phyloP scores from a whole-genome alignment of 1,284 basidiomycete species.

The Sanguinoderma infundibulare region DNA sequence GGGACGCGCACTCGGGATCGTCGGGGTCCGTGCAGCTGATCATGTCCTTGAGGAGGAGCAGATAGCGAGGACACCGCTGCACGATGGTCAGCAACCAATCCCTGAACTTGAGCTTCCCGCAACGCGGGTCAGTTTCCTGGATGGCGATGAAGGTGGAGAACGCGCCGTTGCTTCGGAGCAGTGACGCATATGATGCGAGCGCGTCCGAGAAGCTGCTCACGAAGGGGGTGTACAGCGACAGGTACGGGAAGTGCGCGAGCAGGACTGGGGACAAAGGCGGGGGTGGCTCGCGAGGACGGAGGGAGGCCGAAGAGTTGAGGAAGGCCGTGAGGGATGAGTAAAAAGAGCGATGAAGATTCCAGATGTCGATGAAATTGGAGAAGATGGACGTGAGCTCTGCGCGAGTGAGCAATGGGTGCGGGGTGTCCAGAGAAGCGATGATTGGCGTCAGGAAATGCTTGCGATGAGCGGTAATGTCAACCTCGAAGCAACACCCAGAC shows the following conservation, averaged over 20 bases:
- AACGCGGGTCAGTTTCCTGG: constrained; percentile 69
- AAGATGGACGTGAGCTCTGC: constrained; percentile 78
- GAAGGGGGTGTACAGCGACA: constrained; percentile 80
- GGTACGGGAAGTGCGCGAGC: constrained; percentile 55
- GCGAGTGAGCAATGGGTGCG: constrained; percentile 70
- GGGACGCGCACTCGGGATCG: constrained; percentile 64
- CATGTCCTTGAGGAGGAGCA: constrained; percentile 81
- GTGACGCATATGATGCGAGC: constrained; percentile 57
- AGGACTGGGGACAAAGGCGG: constrained; percentile 50
- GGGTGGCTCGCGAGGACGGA: constrained; percentile 20
- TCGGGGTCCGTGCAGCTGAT: constrained; percentile 65
- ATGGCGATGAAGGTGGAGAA: constrained; percentile 66
- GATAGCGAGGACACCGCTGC: constrained; percentile 85
- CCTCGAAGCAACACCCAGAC: neutral
- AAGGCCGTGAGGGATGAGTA: constrained; percentile 60
- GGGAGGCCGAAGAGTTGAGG: constrained; percentile 39
- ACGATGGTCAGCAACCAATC: constrained; percentile 89
- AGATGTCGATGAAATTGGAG: constrained; percentile 90
- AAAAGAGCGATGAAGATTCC: constrained; percentile 86
- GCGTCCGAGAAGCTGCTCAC: constrained; percentile 76
- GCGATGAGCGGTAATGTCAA: neutral
- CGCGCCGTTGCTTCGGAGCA: constrained; percentile 51
- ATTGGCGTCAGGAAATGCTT: constrained; percentile 83
- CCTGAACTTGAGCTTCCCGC: constrained; percentile 72
- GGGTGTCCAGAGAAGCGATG: constrained; percentile 67